Conservation (phyloP, 1,139 yeast species). For the Yamadazyma siamensis region DNA sequence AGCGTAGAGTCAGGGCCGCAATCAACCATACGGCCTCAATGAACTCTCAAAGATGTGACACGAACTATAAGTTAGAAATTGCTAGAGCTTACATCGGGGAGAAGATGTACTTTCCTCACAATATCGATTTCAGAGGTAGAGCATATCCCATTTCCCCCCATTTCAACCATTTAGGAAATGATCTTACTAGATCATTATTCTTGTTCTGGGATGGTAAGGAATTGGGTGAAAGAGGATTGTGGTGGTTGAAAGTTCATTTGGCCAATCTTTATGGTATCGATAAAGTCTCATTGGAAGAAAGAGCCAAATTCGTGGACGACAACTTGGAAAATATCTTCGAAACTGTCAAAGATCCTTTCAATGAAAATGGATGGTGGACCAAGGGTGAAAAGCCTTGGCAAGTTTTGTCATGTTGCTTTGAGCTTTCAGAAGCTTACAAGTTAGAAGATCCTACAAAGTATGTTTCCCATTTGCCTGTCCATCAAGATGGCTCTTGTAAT, state of each 20-base stretch:
- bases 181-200: conserved; percentile 80
- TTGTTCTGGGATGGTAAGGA: conserved; percentile 85
- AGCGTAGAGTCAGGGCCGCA: conserved; percentile 52
- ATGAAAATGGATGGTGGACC: conserved; percentile 71
- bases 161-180: conserved; percentile 83
- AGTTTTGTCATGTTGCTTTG: conserved; percentile 81
- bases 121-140: conserved; percentile 91
- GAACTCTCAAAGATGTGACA: conserved; percentile 89
- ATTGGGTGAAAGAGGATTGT: conserved; percentile 71
- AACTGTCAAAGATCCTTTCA: conserved; percentile 71
- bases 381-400: conserved; percentile 96
- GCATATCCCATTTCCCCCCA: conserved; percentile 91
- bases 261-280: conserved; percentile 89
- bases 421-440: conserved; percentile 67
- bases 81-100: conserved; percentile 92
- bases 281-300: conserved; percentile 74
- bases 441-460: conserved; percentile 71
- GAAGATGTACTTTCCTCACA: conserved; percentile 89
- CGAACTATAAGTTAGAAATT: conserved; percentile 88
- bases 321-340: conserved; percentile 60
- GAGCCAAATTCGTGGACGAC: conserved; percentile 69
- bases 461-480: conserved; percentile 83
- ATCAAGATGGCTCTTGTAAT: conserved; percentile 97
- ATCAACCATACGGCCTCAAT: conserved; percentile 61
- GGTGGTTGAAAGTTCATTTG: conserved; percentile 87